These are phyloP conservation scores for Diaporthe sp. DNA, from an alignment of 2,329 filamentous ascomycete species.

Conservation along the genomic window DNA sequence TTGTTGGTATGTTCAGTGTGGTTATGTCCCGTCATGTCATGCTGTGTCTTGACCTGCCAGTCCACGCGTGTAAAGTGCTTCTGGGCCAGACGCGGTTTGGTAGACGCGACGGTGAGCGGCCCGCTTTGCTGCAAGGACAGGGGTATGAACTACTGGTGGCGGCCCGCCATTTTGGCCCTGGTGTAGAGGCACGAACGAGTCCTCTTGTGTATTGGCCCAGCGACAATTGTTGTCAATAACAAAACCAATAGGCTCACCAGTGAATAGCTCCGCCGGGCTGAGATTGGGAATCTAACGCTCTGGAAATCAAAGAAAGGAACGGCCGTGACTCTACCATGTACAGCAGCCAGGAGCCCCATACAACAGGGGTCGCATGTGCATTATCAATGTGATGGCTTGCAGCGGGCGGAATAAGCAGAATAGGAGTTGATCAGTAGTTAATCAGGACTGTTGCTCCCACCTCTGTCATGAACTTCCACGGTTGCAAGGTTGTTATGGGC, in stretches of 20 bases:
- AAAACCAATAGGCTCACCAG: not conserved
- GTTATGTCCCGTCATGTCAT: not conserved
- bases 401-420: not conserved
- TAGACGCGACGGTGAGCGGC: conserved; percentile 24
- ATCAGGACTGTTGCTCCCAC: not conserved
- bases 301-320: not conserved
- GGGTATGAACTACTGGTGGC: not conserved
- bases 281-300: not conserved
- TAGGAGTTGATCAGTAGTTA: no score
- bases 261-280: not conserved
- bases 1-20: not conserved
- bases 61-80: conserved; percentile 24
- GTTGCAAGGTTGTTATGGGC: not conserved
- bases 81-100: conserved; percentile 5
- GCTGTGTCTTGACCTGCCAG: not conserved
- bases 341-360: not conserved
- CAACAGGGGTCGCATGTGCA: not conserved
- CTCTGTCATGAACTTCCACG: not conserved
- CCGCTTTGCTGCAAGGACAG: conserved; percentile 21
- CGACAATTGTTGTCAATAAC: not conserved
- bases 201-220: not conserved
- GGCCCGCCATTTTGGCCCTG: not conserved
- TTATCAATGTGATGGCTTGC: not conserved
- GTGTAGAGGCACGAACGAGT: not conserved
- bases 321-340: not conserved